Percentiles rank a stretch among this genome's conserved stretches.
phyloP scores from a whole-genome alignment of 441 rosid genomes.

The Jatropha multifida region DNA sequence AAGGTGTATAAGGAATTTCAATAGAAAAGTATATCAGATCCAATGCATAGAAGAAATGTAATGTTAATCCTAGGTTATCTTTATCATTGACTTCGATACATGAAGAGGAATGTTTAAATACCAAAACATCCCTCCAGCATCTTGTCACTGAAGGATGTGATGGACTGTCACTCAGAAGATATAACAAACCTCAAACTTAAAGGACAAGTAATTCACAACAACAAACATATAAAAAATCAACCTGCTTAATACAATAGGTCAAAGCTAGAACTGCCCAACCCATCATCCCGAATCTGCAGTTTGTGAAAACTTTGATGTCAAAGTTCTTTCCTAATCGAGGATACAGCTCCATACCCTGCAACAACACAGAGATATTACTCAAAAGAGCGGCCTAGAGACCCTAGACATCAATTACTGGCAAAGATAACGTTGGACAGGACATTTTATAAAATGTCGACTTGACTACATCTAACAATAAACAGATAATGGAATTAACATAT shows the following conservation, averaged over 20 bases:
- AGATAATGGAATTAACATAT: conserved; percentile 10
- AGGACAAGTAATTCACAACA: neutral
- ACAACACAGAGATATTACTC: conserved; percentile 14
- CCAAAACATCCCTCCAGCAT: neutral
- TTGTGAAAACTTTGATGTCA: conserved; percentile 96
- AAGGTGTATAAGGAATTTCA: neutral
- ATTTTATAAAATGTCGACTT: neutral
- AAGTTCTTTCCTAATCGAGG: conserved; percentile 95
- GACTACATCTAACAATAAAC: conserved; percentile 3
- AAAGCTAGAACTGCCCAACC: conserved; percentile 98
- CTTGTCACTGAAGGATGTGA: conserved; percentile 10
- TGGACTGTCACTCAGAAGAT: neutral
- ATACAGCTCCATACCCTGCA: conserved; percentile 98
- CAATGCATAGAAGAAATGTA: neutral
- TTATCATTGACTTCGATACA: neutral
- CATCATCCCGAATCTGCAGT: conserved; percentile 99
- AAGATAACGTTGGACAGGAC: neutral
- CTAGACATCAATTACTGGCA: neutral
- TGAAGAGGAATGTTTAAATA: neutral
- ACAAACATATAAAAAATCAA: conserved; percentile 22
- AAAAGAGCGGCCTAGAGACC: conserved; percentile 7
- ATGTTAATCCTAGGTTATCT: neutral
- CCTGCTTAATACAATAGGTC: conserved; percentile 99
- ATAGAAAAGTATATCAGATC: neutral
- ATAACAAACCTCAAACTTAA: neutral